Evolutionary conservation across 2,329 filamentous ascomycete species (phyloP), one percentile per base, ranked within the genome.

Genomic region (Capronia americana): DNA sequence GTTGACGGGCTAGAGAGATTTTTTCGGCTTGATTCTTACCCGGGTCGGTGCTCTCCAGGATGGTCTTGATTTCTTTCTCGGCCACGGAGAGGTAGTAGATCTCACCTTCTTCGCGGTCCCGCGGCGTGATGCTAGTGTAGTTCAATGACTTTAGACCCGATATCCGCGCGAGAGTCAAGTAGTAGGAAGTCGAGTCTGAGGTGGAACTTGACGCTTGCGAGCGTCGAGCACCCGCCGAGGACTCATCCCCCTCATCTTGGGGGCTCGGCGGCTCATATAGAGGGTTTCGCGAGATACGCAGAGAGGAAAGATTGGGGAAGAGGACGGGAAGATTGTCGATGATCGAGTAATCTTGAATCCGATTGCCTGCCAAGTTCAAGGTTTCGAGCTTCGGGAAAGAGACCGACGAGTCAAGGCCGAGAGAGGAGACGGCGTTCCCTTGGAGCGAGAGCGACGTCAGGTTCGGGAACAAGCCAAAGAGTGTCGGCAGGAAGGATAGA

Each of bases 71-170:
- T 75, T 95, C 91, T 69, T 88, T 88, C 11, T 86, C 91, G 65
- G 97, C 95, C 61, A 91, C 86, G 0, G 90, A 92, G 11, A 98
- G 86, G 77, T 99, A 99, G 77, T 96, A 99, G 74, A 94, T 89
- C 73, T 98, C 95, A 4, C 93, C 93, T 74, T 98, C 95, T 61
- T 87, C 84, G 20, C 94, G 88, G 76, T 98, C 93, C 50, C 89
- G 87, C 0, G 82, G 72, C 0, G 88, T 88, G 71, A 98, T 88
- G 17, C 82, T 80, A 69, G 88, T 79, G 70, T 79, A 81, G 66
- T 83, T 82, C 20, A 85, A 28, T 84, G 73, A 28, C 72, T 61
- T 59, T 75, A 80, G 62, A 75, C 78, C 46, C 80, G 79, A 66
- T n/a, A 74, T 61, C 6, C 72, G 65, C 8, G 70, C 72, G 14